Evolutionary conservation across 495 filamentous ascomycete genomes (phyloP).

Genomic region (Podospora fimiseda): DNA sequence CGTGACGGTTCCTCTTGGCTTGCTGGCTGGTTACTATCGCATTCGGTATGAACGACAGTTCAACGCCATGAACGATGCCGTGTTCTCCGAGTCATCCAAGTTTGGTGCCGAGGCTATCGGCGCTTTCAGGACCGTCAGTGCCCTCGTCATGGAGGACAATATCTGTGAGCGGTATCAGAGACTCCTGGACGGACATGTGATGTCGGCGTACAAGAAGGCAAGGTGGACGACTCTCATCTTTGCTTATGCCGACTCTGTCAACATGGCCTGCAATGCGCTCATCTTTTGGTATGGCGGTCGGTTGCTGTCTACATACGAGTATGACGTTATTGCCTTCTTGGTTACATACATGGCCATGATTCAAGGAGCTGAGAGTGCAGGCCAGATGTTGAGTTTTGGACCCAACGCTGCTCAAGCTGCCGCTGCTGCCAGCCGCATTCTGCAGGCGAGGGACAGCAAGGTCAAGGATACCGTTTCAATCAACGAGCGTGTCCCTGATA

Average conservation of each 20-base stretch:
- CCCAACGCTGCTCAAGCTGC: slow-evolving; percentile 44
- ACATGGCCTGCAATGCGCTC: slow-evolving; percentile 40
- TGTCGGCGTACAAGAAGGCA: slow-evolving; percentile 37
- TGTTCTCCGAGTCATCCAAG: slow-evolving; percentile 52
- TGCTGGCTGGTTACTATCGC: slow-evolving; percentile 46
- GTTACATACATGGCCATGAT: slow-evolving; percentile 45
- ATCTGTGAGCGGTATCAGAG: slow-evolving; percentile 42
- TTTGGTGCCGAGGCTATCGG: slow-evolving; percentile 57
- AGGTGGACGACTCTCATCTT: slow-evolving; percentile 39
- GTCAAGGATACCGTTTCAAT: slow-evolving; percentile 17
- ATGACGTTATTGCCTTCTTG: slow-evolving; percentile 33
- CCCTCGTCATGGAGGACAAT: slow-evolving; percentile 49
- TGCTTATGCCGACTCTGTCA: slow-evolving; percentile 38
- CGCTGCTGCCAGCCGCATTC: slow-evolving; percentile 40
- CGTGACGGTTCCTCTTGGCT: slow-evolving; percentile 43
- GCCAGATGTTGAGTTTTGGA: slow-evolving; percentile 42
- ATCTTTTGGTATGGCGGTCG: slow-evolving; percentile 47
- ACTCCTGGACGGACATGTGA: slow-evolving; percentile 35
- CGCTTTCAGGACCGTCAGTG: slow-evolving; percentile 53
- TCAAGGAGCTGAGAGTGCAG: slow-evolving; percentile 40
- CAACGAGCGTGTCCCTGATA: slow-evolving; percentile 27
- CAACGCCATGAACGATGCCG: slow-evolving; percentile 47
- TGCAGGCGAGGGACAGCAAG: slow-evolving; percentile 33
- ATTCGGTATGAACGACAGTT: slow-evolving; percentile 52
- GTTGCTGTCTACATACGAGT: slow-evolving; percentile 34